Conservation (phyloP, 164 flowering plant genomes). For the Piper longum region DNA sequence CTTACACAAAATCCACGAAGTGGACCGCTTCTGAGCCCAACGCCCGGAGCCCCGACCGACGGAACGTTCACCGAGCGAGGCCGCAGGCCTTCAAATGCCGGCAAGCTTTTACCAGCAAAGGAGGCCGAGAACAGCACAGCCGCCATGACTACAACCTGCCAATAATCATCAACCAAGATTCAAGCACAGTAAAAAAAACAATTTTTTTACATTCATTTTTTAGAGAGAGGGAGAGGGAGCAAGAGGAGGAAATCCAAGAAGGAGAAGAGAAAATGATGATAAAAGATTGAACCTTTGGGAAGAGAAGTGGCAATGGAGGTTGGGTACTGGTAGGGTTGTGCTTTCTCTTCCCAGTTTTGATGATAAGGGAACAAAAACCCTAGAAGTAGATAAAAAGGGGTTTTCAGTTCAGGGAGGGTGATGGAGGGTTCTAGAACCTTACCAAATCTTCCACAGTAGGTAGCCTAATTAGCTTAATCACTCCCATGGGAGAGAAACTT, state of each 20-base stretch:
- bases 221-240: too few species aligned
- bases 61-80: neutral
- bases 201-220: too few species aligned
- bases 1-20: neutral
- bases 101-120: neutral
- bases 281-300: too few species aligned
- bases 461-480: too few species aligned
- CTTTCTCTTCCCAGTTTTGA: too few species aligned
- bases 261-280: too few species aligned
- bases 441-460: neutral
- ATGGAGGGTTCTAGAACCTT: neutral
- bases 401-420: neutral
- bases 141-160: neutral
- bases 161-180: neutral
- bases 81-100: constrained; percentile 1
- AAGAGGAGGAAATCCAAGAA: too few species aligned
- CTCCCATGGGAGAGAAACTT: too few species aligned
- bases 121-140: neutral
- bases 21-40: neutral
- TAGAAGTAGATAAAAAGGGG: neutral
- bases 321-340: too few species aligned
- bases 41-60: neutral
- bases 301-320: too few species aligned
- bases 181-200: neutral
- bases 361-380: neutral